Percentiles rank a stretch among this genome's conserved stretches.
phyloP scores from a whole-genome alignment of 169 alveolate genomes.

The Ichthyophthirius multifiliis region DNA sequence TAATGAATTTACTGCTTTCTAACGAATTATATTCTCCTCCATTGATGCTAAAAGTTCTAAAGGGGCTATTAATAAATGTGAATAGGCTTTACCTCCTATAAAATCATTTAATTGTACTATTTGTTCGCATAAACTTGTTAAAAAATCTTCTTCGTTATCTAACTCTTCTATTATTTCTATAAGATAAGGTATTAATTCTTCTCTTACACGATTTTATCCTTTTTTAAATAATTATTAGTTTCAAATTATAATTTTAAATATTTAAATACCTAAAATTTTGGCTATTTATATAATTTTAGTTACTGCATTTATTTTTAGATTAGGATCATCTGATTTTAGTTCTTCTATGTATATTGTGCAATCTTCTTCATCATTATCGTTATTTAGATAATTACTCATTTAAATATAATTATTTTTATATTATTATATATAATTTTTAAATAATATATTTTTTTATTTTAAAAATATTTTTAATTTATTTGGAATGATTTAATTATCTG shows the following conservation, averaged over 20 bases:
- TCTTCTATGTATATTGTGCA: conserved; percentile 46
- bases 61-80: conserved; percentile 28
- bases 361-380: conserved; percentile 34
- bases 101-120: conserved; percentile 1
- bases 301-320: conserved; percentile 41
- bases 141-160: conserved; percentile 48
- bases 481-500: too few species aligned
- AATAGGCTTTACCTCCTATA: conserved; percentile 15
- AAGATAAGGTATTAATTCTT: conserved; percentile 33
- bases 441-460: too few species aligned
- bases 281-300: conserved; percentile 28
- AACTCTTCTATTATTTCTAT: conserved; percentile 44
- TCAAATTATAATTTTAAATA: not conserved
- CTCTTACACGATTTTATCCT: conserved; percentile 21
- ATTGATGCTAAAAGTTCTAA: conserved; percentile 32
- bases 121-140: conserved; percentile 30
- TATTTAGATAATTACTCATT: too few species aligned
- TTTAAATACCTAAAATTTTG: conserved; percentile 15
- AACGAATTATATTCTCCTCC: conserved; percentile 39
- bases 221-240: not conserved
- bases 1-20: conserved; percentile 35
- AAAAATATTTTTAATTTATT: too few species aligned
- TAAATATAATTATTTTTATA: too few species aligned
- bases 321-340: conserved; percentile 42
- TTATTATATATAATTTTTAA: too few species aligned